phyloP scores from a whole-genome alignment of 176 grass and related monocot species.

The Oropetium thomaeum region DNA sequence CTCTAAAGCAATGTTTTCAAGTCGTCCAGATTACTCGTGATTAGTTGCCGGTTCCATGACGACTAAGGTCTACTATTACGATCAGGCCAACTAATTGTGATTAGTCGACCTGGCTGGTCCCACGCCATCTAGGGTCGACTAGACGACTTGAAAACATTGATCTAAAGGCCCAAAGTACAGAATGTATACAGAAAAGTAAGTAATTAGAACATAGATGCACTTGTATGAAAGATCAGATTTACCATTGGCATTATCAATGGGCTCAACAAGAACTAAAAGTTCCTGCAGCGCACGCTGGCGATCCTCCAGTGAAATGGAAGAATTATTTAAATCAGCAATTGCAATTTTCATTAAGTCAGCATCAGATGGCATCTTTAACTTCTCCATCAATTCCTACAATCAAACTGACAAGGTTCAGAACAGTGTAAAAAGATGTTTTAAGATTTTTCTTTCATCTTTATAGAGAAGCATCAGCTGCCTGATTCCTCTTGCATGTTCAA shows the following conservation, averaged over 20 bases:
- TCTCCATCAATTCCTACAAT: slow-evolving; percentile 86
- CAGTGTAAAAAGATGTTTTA: background rate
- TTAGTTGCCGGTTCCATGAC: too few relatives aligned
- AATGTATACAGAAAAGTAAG: slow-evolving; percentile 7
- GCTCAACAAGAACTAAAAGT: slow-evolving; percentile 84
- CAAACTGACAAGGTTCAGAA: slow-evolving; percentile 3
- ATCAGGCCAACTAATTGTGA: too few relatives aligned
- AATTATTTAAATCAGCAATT: slow-evolving; percentile 82
- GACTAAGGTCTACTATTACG: too few relatives aligned
- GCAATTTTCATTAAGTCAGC: slow-evolving; percentile 88
- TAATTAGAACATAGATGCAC: background rate
- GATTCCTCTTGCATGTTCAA: background rate
- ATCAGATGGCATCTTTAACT: slow-evolving; percentile 84
- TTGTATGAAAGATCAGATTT: slow-evolving; percentile 23
- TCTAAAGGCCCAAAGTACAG: too few relatives aligned
- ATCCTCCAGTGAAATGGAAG: slow-evolving; percentile 72
- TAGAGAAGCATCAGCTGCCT: background rate
- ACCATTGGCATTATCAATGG: slow-evolving; percentile 89
- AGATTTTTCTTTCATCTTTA: slow-evolving; percentile 2
- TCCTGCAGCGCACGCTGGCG: slow-evolving; percentile 67
- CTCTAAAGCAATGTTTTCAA: too few relatives aligned
- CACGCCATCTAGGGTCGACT: too few relatives aligned
- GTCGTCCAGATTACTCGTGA: too few relatives aligned
- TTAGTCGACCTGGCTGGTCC: too few relatives aligned
- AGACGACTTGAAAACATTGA: too few relatives aligned